A percentile compares a stretch with the other conserved stretches of the same genome.
These are phyloP conservation scores for Canna indica DNA, from an alignment of 176 grass and related monocot species.

Conservation along the genomic window DNA sequence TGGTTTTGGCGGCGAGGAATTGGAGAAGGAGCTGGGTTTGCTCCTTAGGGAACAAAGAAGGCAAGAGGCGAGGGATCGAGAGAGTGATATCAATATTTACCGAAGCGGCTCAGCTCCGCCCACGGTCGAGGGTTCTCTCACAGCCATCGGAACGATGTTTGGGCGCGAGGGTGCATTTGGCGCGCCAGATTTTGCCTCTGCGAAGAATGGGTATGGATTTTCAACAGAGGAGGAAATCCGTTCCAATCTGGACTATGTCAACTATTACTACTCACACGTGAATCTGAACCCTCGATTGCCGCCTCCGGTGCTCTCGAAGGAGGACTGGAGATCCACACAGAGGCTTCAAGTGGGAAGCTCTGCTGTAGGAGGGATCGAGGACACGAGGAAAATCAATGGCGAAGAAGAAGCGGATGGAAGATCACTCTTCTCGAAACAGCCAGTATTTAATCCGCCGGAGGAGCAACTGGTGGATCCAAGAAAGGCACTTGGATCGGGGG, in stretches of 20 bases:
- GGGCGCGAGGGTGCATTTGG: constrained; percentile 17
- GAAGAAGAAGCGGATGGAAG: constrained; percentile 24
- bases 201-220: constrained; percentile 35
- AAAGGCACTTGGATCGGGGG: background rate
- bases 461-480: background rate
- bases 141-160: constrained; percentile 43
- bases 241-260: constrained; percentile 56
- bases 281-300: constrained; percentile 88
- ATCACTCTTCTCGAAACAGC: constrained; percentile 15
- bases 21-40: constrained; percentile 53
- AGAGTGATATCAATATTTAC: constrained; percentile 52
- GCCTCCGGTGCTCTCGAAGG: constrained; percentile 75
- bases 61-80: constrained; percentile 41
- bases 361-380: constrained; percentile 60
- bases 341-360: constrained; percentile 48
- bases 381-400: constrained; percentile 36
- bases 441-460: background rate
- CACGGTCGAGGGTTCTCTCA: constrained; percentile 77
- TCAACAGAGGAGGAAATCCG: constrained; percentile 69
- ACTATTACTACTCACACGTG: constrained; percentile 90
- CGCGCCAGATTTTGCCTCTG: constrained; percentile 33
- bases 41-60: constrained; percentile 38
- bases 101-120: constrained; percentile 83
- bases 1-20: constrained; percentile 24
- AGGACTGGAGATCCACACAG: constrained; percentile 81